Base-by-base conservation (phyloP, 805 yeast genomes). In the Candida nitratophila region DNA sequence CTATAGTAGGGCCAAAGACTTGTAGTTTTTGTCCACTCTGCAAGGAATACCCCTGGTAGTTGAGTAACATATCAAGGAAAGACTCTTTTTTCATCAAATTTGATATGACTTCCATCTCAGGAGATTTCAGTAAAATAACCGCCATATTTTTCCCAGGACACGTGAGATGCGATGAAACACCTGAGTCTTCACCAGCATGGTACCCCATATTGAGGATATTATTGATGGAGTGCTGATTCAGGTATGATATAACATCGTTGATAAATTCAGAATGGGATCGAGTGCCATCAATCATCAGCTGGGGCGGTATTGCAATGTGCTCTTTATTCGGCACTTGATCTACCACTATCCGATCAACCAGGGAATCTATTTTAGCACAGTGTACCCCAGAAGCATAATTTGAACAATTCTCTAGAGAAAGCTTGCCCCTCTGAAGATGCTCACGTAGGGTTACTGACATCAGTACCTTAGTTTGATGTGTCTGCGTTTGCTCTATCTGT, bases 131-230 rank as follows among this genome's bases (percentile, higher is more conserved):
- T 2, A 57, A 43, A 16, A 66, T 60, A 3, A 68, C 66, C 21
- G 61, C 60, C n/a, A 69, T 59, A 47, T 70, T 76, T 8, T 61
- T 54, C 6, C 63, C 57, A 1, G 52, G 49, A 31, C 70, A 61
- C 38, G 64, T 64, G 37, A 65, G 49, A 3, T 42, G 45, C 7
- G 63, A 54, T 7, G 58, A 50, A 0, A 64, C 54, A 9, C 63
- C 47, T 8, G 53, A 47, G 4, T 47, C 53, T 2, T 51, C 46
- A 1, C 70, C 71, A 39, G 66, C 59, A 3, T 51, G 51, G 47
- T 74, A 76, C 0, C 83, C 85, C 38, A 54, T 51, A 0, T 64
- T 48, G 5, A 81, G 41, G 0, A 65, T 64, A 53, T 77, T 76
- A 3, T 56, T 45, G 2, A 56, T 50, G 19, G 61, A 59, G 11